A percentile compares a stretch with the other conserved stretches of the same genome.
These are phyloP conservation scores for Polychaeton citri DNA, from an alignment of 2,329 filamentous ascomycete genomes.

Conservation along the genomic window DNA sequence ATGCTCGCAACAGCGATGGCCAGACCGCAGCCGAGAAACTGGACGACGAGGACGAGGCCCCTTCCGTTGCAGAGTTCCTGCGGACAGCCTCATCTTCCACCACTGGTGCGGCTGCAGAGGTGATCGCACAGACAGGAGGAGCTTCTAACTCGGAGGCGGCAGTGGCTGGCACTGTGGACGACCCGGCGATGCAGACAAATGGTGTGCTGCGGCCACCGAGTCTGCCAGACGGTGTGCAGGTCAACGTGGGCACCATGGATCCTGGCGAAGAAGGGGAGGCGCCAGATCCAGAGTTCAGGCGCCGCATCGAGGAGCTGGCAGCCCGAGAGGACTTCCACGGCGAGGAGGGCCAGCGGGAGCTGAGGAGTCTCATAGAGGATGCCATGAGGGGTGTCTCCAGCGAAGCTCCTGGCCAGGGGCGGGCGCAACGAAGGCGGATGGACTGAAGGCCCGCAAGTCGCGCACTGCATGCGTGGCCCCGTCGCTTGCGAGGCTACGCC, in stretches of 20 bases:
- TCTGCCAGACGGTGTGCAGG: constrained; percentile 60
- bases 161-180: constrained; percentile 22
- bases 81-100: constrained; percentile 22
- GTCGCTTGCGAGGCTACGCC: too few species aligned
- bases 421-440: constrained; percentile 20
- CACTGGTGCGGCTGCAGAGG: constrained; percentile 14
- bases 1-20: constrained; percentile 57
- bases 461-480: too few species aligned
- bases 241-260: constrained; percentile 63
- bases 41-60: constrained; percentile 62
- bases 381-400: constrained; percentile 56
- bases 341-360: constrained; percentile 62
- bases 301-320: constrained; percentile 80
- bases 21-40: constrained; percentile 73
- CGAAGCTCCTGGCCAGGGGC: constrained; percentile 32
- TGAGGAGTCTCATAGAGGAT: constrained; percentile 69
- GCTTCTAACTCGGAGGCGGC: constrained; percentile 10
- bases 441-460: constrained; percentile 16
- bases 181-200: constrained; percentile 8
- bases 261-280: constrained; percentile 44
- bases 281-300: constrained; percentile 69
- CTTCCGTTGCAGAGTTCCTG: constrained; percentile 62
- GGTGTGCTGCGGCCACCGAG: constrained; percentile 38
- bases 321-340: constrained; percentile 71
- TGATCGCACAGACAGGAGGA: constrained; percentile 16